A percentile compares a stretch with the other conserved stretches of the same genome.
Conservation (phyloP, 2,329 filamentous ascomycete genomes). For the Pseudogymnoascus sp. region DNA sequence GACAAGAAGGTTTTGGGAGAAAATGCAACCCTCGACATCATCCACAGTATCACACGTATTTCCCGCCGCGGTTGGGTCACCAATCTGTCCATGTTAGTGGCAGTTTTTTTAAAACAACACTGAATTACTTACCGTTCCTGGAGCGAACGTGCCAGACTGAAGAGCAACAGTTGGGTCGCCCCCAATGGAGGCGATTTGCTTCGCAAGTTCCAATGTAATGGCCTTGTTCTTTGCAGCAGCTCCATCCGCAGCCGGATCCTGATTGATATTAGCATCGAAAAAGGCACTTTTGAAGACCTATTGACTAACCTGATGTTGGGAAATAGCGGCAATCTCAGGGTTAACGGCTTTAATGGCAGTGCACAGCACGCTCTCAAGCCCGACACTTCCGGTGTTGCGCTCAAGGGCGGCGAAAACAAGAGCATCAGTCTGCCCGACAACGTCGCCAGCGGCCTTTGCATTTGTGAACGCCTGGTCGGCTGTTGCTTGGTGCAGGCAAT, state of each 20-base stretch:
- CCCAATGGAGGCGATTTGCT: slow-evolving; percentile 53
- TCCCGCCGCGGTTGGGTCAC: slow-evolving; percentile 39
- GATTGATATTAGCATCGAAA: background rate
- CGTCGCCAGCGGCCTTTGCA: slow-evolving; percentile 47
- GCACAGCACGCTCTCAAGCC: slow-evolving; percentile 51
- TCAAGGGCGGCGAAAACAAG: slow-evolving; percentile 49
- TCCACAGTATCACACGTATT: slow-evolving; percentile 44
- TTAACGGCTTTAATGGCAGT: slow-evolving; percentile 50
- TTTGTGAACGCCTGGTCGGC: slow-evolving; percentile 57
- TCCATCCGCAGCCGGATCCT: slow-evolving; percentile 56
- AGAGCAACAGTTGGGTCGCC: slow-evolving; percentile 56
- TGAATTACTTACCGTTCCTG: slow-evolving; percentile 44
- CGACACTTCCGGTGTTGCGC: slow-evolving; percentile 53
- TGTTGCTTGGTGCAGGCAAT: slow-evolving; percentile 52
- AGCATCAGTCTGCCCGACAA: slow-evolving; percentile 45
- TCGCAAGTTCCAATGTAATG: slow-evolving; percentile 51
- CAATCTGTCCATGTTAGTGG: slow-evolving; percentile 20
- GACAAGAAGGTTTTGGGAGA: slow-evolving; percentile 44
- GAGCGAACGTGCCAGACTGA: slow-evolving; percentile 53
- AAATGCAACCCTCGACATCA: slow-evolving; percentile 48
- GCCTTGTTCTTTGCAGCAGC: slow-evolving; percentile 53
- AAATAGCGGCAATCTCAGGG: slow-evolving; percentile 56
- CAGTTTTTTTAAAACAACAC: background rate
- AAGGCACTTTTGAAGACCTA: background rate
- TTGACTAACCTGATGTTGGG: slow-evolving; percentile 44